Conservation (phyloP, 768 basidiomycete species). For the Tulasnella sp. region DNA sequence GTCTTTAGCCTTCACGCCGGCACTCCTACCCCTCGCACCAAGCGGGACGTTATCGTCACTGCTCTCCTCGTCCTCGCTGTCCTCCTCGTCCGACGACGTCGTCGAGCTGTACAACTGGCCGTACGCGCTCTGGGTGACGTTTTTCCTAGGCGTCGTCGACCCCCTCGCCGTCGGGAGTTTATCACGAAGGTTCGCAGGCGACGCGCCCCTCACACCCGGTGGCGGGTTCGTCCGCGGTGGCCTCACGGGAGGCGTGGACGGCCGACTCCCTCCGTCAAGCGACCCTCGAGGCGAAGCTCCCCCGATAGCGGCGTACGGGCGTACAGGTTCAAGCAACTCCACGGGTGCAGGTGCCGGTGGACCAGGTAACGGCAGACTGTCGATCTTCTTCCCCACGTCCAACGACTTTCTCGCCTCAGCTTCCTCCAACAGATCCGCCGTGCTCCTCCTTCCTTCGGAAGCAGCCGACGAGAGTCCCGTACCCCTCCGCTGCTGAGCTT, state of each 20-base stretch:
- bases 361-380: neutral
- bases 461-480: neutral
- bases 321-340: neutral
- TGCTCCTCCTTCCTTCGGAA: neutral
- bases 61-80: neutral
- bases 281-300: neutral
- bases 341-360: neutral
- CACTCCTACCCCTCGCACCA: neutral
- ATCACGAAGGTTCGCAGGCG: neutral
- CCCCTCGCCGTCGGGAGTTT: neutral
- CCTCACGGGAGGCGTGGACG: neutral
- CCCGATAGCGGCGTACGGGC: neutral
- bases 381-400: neutral
- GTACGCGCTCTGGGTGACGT: neutral
- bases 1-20: neutral
- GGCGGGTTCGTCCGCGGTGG: neutral
- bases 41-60: conserved; percentile 3
- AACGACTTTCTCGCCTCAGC: neutral
- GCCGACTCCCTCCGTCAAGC: neutral
- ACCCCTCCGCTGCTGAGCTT: conserved; percentile 10
- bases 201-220: neutral
- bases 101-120: neutral
- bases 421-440: conserved; percentile 3
- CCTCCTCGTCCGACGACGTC: conserved; percentile 3
- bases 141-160: neutral